Conservation (phyloP, 2,329 filamentous ascomycete species). For the Diaporthe helianthi region DNA sequence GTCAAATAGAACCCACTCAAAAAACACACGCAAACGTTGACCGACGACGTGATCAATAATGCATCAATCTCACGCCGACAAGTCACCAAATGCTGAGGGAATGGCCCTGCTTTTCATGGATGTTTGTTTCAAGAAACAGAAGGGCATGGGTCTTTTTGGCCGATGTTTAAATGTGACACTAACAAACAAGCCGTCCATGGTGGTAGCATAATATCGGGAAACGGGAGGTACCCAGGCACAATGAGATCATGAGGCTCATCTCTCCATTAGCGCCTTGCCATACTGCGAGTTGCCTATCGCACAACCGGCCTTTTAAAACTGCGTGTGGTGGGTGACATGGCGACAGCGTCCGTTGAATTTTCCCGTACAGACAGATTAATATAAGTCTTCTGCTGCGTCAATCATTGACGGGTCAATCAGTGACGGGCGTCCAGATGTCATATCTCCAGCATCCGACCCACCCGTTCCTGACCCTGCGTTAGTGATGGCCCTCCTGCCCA, state of each 20-base stretch:
- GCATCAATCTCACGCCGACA: neutral
- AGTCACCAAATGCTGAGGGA: neutral
- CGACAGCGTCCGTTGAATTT: neutral
- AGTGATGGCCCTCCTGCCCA: neutral
- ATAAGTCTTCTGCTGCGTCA: neutral
- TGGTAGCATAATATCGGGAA: neutral
- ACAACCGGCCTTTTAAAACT: neutral
- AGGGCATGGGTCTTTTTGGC: neutral
- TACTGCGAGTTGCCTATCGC: neutral
- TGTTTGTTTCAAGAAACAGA: conserved; percentile 25
- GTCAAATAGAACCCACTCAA: neutral
- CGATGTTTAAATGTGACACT: conserved; percentile 3
- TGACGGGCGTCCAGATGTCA: neutral
- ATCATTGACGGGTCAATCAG: neutral
- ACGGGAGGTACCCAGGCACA: neutral
- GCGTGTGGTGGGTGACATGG: neutral
- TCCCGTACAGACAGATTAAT: neutral
- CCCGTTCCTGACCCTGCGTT: conserved; percentile 20
- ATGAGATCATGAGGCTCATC: neutral
- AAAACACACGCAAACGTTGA: neutral
- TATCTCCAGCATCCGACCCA: conserved; percentile 3
- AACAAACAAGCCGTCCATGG: neutral
- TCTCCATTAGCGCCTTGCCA: neutral
- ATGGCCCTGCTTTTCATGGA: conserved; percentile 9
- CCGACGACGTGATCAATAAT: neutral